A percentile compares a stretch with the other conserved stretches of the same genome.
Evolutionary conservation across 495 filamentous ascomycete species (phyloP).

Genomic region (Alectoria sarmentosa): DNA sequence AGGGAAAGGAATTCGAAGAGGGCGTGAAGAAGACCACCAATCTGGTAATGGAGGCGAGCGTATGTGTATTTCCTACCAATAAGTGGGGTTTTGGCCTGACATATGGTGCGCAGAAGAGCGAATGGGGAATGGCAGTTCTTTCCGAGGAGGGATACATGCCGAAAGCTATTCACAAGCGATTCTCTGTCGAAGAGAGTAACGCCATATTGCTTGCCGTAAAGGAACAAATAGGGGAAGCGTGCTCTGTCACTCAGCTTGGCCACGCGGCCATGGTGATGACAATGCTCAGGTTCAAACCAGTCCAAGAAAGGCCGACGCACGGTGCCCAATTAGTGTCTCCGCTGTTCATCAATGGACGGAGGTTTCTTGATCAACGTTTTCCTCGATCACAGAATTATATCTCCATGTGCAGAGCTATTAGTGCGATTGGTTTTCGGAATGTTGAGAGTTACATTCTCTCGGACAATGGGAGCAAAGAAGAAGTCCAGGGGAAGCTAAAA

Average conservation of each 20-base stretch:
- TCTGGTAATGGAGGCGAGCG: neutral
- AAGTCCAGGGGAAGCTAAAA: constrained; percentile 3
- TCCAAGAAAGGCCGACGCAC: neutral
- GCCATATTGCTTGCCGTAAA: constrained; percentile 7
- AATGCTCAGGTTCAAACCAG: constrained; percentile 6
- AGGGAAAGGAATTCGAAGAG: constrained; percentile 7
- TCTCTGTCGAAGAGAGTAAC: constrained; percentile 8
- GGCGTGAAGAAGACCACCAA: neutral
- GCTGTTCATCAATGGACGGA: constrained; percentile 14
- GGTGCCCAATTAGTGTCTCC: constrained; percentile 1
- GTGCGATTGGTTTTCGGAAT: constrained; percentile 7
- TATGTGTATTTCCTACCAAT: neutral
- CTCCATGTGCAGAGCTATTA: constrained; percentile 7
- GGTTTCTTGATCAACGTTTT: constrained; percentile 1
- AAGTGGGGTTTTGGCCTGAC: too few relatives aligned
- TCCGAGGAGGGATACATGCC: constrained; percentile 5
- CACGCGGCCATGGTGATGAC: constrained; percentile 13
- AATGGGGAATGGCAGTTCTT: constrained; percentile 6
- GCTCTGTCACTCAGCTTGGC: constrained; percentile 11
- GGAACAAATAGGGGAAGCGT: neutral
- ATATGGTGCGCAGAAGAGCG: neutral
- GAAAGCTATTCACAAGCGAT: constrained; percentile 8
- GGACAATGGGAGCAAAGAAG: neutral
- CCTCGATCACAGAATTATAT: constrained; percentile 4
- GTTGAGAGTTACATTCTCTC: constrained; percentile 3